Evolutionary conservation across 257 asterid genomes (phyloP), one percentile per base, ranked within the genome.

Genomic region (Solanum lignicaule): DNA sequence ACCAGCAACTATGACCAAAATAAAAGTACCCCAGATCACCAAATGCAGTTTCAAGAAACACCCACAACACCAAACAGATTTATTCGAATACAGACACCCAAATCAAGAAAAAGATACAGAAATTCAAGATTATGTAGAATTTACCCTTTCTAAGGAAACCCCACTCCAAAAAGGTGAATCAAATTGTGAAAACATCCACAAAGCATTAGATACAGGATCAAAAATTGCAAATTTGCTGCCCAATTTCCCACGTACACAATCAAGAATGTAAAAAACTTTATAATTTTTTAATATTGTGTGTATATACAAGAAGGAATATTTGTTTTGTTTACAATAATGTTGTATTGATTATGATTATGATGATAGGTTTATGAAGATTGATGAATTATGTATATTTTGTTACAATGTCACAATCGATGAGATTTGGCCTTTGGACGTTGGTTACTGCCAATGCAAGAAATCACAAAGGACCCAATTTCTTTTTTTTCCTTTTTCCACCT

Each of bases 321-420:
- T 79, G 27, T 79, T 43, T 79, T 79, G 14, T 79, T 79, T 43
- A 43, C 65, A 46, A 82, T 48, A 48, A 48, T 48, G 69, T 82
- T 16, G n/a, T 78, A 46, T 18, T 84, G 83, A 71, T 86, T 89
- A 91, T 73, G 27, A 3, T 83, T 9, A 84, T 79, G 85, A 81
- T 46, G 39, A 27, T 27, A 81, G 68, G 68, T 90, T 91, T 78
- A 33, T 75, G 88, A 86, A 88, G 60, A 88, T 75, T 23, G 85
- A 48, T 25, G 69, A 82, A 29, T 46, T 87, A 32, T 71, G 84
- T 60, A 31, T 58, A 6, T 52, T 62, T 87, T 73, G 74, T 86
- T 83, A 83, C 32, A 88, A 88, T 87, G 90, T 88, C 89, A 33
- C 79, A 76, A 90, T 86, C 90, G 33, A 85, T 48, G 43, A 46